phyloP scores from a whole-genome alignment of 2,329 filamentous ascomycete species.

The Nothophoma quercina region DNA sequence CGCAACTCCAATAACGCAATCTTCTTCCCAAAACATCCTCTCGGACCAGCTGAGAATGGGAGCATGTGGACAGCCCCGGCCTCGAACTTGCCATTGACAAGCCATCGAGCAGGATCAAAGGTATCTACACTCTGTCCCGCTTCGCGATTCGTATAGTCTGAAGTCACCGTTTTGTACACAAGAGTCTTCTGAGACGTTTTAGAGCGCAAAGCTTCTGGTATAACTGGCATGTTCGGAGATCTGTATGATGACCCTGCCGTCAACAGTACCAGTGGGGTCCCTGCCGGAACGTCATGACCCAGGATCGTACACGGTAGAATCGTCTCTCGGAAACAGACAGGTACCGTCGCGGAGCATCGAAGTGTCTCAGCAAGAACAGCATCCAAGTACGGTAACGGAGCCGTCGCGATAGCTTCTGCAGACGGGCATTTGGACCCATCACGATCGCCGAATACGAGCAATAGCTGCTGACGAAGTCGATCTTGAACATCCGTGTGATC shows the following conservation, averaged over 20 bases:
- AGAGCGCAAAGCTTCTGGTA: neutral
- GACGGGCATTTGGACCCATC: neutral
- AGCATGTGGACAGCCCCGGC: constrained; percentile 5
- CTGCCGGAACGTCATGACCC: constrained; percentile 6
- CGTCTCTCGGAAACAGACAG: constrained; percentile 12
- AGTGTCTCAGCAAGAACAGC: constrained; percentile 15
- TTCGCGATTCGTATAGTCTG: no score
- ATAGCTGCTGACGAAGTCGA: constrained; percentile 6
- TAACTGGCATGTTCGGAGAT: neutral
- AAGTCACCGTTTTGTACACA: no score
- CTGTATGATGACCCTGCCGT: constrained; percentile 14
- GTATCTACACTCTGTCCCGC: no score
- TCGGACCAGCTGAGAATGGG: constrained; percentile 15
- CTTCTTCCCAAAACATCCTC: constrained; percentile 19
- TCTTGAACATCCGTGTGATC: constrained; percentile 8
- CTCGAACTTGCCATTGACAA: constrained; percentile 37
- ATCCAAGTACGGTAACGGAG: constrained; percentile 10
- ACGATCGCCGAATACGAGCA: neutral
- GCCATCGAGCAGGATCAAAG: constrained; percentile 47
- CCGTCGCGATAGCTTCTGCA: constrained; percentile 1
- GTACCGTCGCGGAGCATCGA: constrained; percentile 5
- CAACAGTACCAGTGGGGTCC: constrained; percentile 13
- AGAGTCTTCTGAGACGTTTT: neutral
- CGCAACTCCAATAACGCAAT: constrained; percentile 17
- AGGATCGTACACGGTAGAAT: constrained; percentile 7